phyloP scores from a whole-genome alignment of 257 asterid species.

The Striga asiatica region DNA sequence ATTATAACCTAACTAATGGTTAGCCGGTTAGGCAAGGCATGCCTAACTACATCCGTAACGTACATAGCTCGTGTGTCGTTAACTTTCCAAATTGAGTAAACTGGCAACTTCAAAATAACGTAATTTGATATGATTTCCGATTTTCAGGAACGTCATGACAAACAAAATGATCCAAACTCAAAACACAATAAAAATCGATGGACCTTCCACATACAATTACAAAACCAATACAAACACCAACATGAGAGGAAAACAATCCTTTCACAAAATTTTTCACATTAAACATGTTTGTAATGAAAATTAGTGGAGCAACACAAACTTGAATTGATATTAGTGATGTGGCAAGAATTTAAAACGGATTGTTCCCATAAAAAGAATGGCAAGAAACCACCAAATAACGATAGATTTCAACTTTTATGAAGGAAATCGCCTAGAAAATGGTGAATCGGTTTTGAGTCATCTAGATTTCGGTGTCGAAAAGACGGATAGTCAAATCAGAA shows the following conservation, averaged over 20 bases:
- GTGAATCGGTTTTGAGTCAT: constrained; percentile 7
- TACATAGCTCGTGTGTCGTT: too few relatives aligned
- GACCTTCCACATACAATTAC: not conserved
- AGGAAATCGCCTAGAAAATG: constrained; percentile 9
- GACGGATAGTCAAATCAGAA: constrained; percentile 65
- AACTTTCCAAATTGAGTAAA: too few relatives aligned
- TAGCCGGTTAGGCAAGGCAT: too few relatives aligned
- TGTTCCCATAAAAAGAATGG: constrained; percentile 10
- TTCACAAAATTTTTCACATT: too few relatives aligned
- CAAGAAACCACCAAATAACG: constrained; percentile 13
- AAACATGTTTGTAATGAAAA: too few relatives aligned
- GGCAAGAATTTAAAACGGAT: constrained; percentile 17
- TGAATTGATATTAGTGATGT: not conserved
- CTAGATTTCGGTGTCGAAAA: constrained; percentile 92
- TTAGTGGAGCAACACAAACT: not conserved
- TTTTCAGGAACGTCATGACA: too few relatives aligned
- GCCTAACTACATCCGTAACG: too few relatives aligned
- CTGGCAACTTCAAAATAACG: too few relatives aligned
- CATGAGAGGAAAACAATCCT: constrained; percentile 2
- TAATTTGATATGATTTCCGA: too few relatives aligned
- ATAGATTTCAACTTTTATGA: not conserved
- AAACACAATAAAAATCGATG: not conserved
- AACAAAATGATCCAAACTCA: too few relatives aligned
- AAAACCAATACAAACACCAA: not conserved
- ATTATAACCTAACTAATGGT: too few relatives aligned